Evolutionary conservation across 202 grass and related monocot genomes (phyloP).

Genomic region (Schoenoplectus triqueter): DNA sequence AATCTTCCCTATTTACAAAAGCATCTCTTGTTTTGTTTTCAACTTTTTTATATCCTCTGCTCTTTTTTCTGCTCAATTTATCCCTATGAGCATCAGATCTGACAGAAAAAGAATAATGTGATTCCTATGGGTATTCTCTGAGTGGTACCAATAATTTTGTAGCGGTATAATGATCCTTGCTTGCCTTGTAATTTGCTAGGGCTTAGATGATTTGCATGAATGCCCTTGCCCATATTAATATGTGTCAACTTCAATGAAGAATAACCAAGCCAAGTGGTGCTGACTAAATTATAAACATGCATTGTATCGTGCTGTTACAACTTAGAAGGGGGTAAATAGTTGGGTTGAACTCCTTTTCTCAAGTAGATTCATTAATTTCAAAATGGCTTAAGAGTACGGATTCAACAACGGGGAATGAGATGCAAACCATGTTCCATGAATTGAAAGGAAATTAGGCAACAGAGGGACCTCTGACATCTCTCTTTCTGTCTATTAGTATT

Average conservation of each 20-base stretch:
- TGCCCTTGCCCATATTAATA: not conserved
- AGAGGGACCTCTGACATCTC: constrained; percentile 14
- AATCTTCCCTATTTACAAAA: constrained; percentile 27
- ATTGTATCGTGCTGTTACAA: too few relatives aligned
- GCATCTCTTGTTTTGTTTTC: not conserved
- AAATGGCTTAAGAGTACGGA: not conserved
- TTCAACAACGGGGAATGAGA: not conserved
- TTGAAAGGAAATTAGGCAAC: constrained; percentile 16
- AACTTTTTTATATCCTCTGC: constrained; percentile 19
- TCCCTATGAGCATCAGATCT: not conserved
- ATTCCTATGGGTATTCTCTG: constrained; percentile 15
- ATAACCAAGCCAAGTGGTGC: not conserved
- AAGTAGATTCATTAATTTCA: not conserved
- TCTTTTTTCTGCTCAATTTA: constrained; percentile 33
- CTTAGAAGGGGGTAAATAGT: too few relatives aligned
- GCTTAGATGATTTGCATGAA: not conserved
- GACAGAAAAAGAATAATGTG: not conserved
- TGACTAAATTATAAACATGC: not conserved
- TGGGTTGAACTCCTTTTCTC: not conserved
- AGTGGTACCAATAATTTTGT: not conserved
- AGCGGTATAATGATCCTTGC: not conserved
- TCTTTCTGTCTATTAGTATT: constrained; percentile 27
- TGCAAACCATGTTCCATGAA: not conserved
- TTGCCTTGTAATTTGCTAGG: not conserved
- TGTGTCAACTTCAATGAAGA: not conserved